Evolutionary conservation across 495 filamentous ascomycete species (phyloP).

Genomic region (Aspergillus nidulans): DNA sequence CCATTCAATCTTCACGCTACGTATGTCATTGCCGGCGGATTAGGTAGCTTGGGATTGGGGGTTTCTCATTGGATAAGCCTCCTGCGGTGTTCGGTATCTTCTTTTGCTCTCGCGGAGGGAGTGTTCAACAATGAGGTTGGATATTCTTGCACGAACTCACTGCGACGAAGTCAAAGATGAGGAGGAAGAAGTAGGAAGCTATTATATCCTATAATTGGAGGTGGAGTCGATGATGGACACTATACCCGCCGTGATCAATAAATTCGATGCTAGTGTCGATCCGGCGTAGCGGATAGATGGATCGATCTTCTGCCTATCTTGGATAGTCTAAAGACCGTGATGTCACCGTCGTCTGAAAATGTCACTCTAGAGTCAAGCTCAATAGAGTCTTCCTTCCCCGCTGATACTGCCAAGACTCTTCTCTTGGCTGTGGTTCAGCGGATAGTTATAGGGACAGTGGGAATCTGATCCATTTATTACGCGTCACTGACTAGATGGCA

Average conservation of each 20-base stretch:
- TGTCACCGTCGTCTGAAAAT: slow-evolving; percentile 76
- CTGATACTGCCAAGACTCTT: neutral
- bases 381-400: slow-evolving; percentile 10
- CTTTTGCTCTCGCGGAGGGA: slow-evolving; percentile 19
- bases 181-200: too few relatives aligned
- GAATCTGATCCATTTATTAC: too few relatives aligned
- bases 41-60: slow-evolving; percentile 38
- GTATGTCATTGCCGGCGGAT: slow-evolving; percentile 34
- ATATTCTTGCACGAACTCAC: neutral
- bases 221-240: too few relatives aligned
- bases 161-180: too few relatives aligned
- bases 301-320: too few relatives aligned
- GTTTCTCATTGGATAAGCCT: slow-evolving; percentile 37
- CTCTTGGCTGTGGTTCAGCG: neutral
- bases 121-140: too few relatives aligned
- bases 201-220: too few relatives aligned
- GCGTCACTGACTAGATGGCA: neutral
- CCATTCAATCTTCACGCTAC: slow-evolving; percentile 6
- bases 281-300: too few relatives aligned
- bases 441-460: neutral
- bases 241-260: too few relatives aligned
- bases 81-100: slow-evolving; percentile 27
- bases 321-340: too few relatives aligned
- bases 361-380: slow-evolving; percentile 64
- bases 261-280: too few relatives aligned